phyloP scores from a whole-genome alignment of 441 rosid genomes.

The Pelargonium fulgidum region DNA sequence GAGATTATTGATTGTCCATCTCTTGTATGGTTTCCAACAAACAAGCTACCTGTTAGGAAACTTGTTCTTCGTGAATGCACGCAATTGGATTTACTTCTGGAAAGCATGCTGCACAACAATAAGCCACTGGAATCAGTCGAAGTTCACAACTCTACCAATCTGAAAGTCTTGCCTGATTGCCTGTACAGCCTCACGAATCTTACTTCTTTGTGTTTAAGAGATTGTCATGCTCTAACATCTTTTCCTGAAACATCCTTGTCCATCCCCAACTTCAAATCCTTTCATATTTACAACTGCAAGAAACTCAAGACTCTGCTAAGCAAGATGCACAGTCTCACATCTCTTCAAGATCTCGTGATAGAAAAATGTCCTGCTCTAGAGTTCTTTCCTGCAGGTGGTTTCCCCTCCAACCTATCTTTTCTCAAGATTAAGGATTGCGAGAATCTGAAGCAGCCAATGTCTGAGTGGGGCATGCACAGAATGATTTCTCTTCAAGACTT shows the following conservation, averaged over 20 bases:
- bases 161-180: constrained; percentile 6
- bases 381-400: constrained; percentile 27
- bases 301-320: background rate
- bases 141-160: background rate
- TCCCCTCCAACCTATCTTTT: constrained; percentile 19
- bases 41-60: background rate
- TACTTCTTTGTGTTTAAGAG: constrained; percentile 7
- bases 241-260: background rate
- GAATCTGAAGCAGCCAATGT: constrained; percentile 5
- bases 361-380: constrained; percentile 19
- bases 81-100: constrained; percentile 21
- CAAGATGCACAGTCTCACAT: constrained; percentile 8
- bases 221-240: constrained; percentile 4
- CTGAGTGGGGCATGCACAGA: constrained; percentile 13
- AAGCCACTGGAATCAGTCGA: constrained; percentile 2
- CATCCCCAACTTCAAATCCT: constrained; percentile 9
- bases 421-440: background rate
- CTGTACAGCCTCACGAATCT: background rate
- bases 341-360: constrained; percentile 25
- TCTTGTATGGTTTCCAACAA: background rate
- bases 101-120: constrained; percentile 1
- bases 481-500: constrained; percentile 3
- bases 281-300: constrained; percentile 2
- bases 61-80: constrained; percentile 16
- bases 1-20: constrained; percentile 7